Evolutionary conservation across 225 moss, liverwort and hornwort species (phyloP).

Genomic region (Climacium dendroides): DNA sequence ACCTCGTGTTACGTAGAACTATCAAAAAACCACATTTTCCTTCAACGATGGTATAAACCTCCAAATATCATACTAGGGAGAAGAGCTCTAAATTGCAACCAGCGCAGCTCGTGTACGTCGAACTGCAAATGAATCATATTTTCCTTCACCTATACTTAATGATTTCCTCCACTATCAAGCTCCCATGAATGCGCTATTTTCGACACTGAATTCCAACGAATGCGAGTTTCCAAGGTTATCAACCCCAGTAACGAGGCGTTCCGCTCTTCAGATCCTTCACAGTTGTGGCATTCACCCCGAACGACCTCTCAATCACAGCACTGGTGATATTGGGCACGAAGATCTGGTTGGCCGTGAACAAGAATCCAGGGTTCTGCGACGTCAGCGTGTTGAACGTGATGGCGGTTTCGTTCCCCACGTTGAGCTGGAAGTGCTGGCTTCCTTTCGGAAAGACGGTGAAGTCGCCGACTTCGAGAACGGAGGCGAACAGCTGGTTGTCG

Average conservation of each 20-base stretch:
- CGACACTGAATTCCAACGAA: rapidly evolving
- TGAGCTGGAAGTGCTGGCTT: neutral
- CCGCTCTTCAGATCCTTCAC: neutral
- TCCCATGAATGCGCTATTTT: neutral
- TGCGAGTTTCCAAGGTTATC: neutral
- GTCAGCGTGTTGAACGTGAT: neutral
- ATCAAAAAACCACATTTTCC: neutral
- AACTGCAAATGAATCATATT: neutral
- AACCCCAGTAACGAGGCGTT: neutral
- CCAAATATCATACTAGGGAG: neutral
- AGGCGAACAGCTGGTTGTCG: neutral
- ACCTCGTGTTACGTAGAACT: neutral
- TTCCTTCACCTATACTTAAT: neutral
- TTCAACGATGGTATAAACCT: neutral
- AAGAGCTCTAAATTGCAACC: neutral
- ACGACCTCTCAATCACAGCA: neutral
- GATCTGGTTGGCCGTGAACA: neutral
- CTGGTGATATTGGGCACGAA: neutral
- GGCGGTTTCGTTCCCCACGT: neutral
- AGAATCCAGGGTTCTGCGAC: neutral
- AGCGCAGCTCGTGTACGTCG: neutral
- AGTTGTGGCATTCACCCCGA: neutral
- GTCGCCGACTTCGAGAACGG: neutral
- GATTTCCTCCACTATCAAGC: neutral
- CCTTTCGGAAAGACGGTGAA: neutral